Base-by-base conservation (phyloP, 768 basidiomycete species). In the Mycena capillaripes region DNA sequence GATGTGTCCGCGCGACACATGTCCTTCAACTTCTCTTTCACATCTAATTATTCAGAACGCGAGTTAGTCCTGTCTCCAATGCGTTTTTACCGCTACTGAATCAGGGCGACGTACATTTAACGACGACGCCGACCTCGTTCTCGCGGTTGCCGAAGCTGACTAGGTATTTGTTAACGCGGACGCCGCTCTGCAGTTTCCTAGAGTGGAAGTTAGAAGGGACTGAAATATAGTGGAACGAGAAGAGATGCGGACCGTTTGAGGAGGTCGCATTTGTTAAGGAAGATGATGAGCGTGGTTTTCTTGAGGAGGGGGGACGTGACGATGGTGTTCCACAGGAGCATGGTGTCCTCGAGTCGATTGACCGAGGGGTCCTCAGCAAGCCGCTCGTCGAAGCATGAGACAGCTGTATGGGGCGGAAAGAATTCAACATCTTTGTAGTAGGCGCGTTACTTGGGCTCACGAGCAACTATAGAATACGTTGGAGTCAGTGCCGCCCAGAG, bases 251-350 rank as follows among this genome's bases (percentile, higher is more conserved):
- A 75, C 75, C 85, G 79, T 70, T 88, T 83, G 2, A 94, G 81
- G 5, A 94, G 78, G 70, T 95, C 93, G 70, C 88, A 88, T 71
- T 95, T 95, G 79, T 95, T 95, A 66, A 94, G 81, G 80, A 95
- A 95, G 27, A 93, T 85, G 55, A 94, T 89, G 66, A 94, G 85
- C 64, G 89, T 91, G 14, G 89, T 86, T 64, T 86, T 88, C 12
- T 86, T 79, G 11, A 95, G 88, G 2, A 94, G 84, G 75, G 84
- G 84, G 40, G 88, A 90, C n/a, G 84, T 76, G 81, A 91, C 92
- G 48, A 95, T 84, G 1, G 88, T 84, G 32, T 83, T 86, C 92
- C 92, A 95, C 3, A 95, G 86, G 57, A 85, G 84, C 71, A 93
- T 86, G 1, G 92, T 92, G 78, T 95, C 93, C 79, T 94, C 91